A percentile compares a stretch with the other conserved stretches of the same genome.
Conservation (phyloP, 1,139 yeast genomes). For the Pneumocystis carinii region DNA sequence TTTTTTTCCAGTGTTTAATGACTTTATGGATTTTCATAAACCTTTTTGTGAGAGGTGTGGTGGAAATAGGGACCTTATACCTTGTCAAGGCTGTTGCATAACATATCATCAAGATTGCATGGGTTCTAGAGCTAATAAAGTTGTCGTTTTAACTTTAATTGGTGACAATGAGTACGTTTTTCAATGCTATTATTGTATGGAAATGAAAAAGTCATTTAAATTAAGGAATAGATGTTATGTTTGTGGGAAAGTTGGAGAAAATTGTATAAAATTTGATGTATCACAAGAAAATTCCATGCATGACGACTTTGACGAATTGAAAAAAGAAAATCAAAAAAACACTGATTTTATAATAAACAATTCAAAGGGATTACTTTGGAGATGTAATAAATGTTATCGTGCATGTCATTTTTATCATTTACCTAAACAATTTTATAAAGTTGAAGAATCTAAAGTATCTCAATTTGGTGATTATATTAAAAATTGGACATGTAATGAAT, state of each 20-base stretch:
- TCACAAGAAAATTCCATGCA: neutral
- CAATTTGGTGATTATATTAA: neutral
- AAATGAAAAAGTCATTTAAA: neutral
- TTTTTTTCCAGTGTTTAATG: neutral
- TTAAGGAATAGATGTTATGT: neutral
- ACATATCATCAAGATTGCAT: conserved; percentile 12
- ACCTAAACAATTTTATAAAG: neutral
- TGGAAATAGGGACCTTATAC: conserved; percentile 5
- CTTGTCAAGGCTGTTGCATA: conserved; percentile 16
- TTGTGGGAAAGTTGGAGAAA: neutral
- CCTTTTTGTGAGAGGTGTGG: neutral
- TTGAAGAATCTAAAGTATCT: neutral
- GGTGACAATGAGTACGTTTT: conserved; percentile 7
- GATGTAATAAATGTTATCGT: neutral
- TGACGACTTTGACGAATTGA: neutral
- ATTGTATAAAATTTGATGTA: neutral
- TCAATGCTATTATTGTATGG: conserved; percentile 13
- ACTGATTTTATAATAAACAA: neutral
- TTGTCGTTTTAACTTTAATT: conserved; percentile 4
- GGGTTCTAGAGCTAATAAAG: neutral
- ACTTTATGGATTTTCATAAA: neutral
- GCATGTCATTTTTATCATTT: conserved; percentile 1
- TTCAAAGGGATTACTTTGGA: neutral
- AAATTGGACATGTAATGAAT: conserved; percentile 2
- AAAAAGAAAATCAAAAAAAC: neutral